These are phyloP conservation scores for Sclerotinia minor DNA, from an alignment of 2,329 filamentous ascomycete species.

Conservation along the genomic window DNA sequence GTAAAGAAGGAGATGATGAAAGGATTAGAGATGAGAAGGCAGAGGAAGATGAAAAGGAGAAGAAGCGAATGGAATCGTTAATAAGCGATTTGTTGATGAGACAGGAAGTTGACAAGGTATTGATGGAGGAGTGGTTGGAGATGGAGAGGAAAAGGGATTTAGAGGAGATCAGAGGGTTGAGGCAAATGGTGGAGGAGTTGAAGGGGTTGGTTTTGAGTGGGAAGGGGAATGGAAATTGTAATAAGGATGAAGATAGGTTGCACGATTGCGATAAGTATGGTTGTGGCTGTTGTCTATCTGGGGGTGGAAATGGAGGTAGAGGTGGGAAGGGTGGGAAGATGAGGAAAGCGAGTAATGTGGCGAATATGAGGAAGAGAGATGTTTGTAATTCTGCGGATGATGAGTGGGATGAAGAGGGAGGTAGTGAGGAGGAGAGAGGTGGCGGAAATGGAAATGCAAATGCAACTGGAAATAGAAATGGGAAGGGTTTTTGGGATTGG, in stretches of 20 bases:
- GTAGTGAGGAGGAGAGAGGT: not conserved
- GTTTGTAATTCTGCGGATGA: not conserved
- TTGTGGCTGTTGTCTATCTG: not conserved
- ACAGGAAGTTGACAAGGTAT: not conserved
- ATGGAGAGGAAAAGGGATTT: not conserved
- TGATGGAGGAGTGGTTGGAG: constrained; percentile 3
- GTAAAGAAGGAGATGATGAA: too few relatives aligned
- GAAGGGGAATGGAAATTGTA: not conserved
- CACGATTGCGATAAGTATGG: not conserved
- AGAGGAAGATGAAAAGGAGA: too few relatives aligned
- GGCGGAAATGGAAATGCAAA: not conserved
- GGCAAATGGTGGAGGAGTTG: not conserved
- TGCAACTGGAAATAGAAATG: not conserved
- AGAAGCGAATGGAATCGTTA: not conserved
- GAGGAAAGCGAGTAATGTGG: constrained; percentile 5
- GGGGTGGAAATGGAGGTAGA: not conserved
- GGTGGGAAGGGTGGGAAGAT: not conserved
- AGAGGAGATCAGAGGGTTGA: not conserved
- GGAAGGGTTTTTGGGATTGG: constrained; percentile 12
- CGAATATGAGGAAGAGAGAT: constrained; percentile 15
- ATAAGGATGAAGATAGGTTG: not conserved
- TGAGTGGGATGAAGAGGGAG: not conserved
- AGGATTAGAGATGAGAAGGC: not conserved
- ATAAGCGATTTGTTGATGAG: not conserved
- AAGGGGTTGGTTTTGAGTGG: not conserved